Evolutionary conservation across 176 grass and related monocot genomes (phyloP).

Genomic region (Oryza punctata): DNA sequence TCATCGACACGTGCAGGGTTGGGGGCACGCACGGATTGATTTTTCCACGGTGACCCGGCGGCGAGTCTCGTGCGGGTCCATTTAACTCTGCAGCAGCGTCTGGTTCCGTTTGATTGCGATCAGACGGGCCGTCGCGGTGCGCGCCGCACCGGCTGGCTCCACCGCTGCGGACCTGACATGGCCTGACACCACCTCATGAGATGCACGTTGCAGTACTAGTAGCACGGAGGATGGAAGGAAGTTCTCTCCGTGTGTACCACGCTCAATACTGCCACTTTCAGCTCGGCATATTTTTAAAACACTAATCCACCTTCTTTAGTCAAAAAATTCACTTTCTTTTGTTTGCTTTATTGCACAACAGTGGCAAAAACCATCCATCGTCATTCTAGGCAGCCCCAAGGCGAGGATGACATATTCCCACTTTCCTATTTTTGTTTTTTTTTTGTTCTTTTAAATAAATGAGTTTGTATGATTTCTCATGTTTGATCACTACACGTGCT

Average conservation of each 20-base stretch:
- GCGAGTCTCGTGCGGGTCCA: conserved; percentile 35
- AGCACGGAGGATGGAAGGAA: neutral
- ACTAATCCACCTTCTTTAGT: neutral
- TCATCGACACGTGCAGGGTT: conserved; percentile 12
- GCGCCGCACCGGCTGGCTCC: neutral
- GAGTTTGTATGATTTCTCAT: neutral
- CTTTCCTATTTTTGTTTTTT: neutral
- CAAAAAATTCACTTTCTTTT: neutral
- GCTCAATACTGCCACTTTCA: neutral
- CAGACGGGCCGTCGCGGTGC: conserved; percentile 31
- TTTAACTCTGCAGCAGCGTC: conserved; percentile 5
- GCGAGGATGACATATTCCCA: neutral
- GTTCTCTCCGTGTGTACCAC: neutral
- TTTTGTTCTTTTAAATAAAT: neutral
- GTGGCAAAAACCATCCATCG: neutral
- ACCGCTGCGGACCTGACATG: neutral
- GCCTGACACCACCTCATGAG: conserved; percentile 25
- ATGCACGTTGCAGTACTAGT: neutral
- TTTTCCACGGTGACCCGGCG: neutral
- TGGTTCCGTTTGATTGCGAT: conserved; percentile 47
- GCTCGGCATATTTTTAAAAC: neutral
- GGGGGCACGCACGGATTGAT: neutral
- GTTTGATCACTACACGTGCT: neutral
- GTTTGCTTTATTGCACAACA: neutral
- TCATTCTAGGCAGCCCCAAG: neutral